These are phyloP conservation scores for Elsinoe necatrix DNA, from an alignment of 2,329 filamentous ascomycete species.

Conservation along the genomic window DNA sequence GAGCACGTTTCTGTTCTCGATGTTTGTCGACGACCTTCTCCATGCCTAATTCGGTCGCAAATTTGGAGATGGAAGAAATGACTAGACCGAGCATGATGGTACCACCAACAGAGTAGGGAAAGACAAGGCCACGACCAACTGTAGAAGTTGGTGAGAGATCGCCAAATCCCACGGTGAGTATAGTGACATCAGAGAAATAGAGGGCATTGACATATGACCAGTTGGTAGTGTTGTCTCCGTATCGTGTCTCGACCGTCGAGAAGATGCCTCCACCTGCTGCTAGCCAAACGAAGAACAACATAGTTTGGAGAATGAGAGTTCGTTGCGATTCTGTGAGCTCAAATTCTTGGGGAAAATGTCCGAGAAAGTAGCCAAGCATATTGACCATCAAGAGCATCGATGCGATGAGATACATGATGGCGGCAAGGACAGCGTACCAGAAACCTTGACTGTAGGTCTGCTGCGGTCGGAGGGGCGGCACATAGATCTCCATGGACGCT, in stretches of 20 bases:
- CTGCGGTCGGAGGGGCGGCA: slow-evolving; percentile 39
- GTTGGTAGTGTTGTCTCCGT: slow-evolving; percentile 29
- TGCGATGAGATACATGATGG: slow-evolving; percentile 69
- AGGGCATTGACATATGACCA: slow-evolving; percentile 68
- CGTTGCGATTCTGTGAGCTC: slow-evolving; percentile 69
- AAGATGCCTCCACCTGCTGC: slow-evolving; percentile 71
- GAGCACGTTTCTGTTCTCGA: slow-evolving; percentile 45
- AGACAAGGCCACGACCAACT: slow-evolving; percentile 60
- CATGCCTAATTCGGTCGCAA: slow-evolving; percentile 50
- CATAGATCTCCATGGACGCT: slow-evolving; percentile 55
- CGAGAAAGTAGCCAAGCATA: slow-evolving; percentile 65
- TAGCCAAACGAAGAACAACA: slow-evolving; percentile 74
- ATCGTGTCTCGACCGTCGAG: slow-evolving; percentile 50
- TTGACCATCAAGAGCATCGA: slow-evolving; percentile 70
- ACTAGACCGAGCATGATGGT: slow-evolving; percentile 79
- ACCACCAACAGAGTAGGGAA: slow-evolving; percentile 76
- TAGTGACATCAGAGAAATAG: slow-evolving; percentile 60
- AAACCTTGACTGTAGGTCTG: slow-evolving; percentile 69
- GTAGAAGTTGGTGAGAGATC: slow-evolving; percentile 50
- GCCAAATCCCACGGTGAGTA: slow-evolving; percentile 54
- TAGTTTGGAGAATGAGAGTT: slow-evolving; percentile 84
- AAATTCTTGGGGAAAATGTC: slow-evolving; percentile 73
- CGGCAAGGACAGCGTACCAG: slow-evolving; percentile 76
- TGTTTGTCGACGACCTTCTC: slow-evolving; percentile 56
- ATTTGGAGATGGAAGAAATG: slow-evolving; percentile 67